Percentiles rank a stretch among this genome's conserved stretches.
Evolutionary conservation across 768 basidiomycete species (phyloP).

Genomic region (Termitomyces sp.): DNA sequence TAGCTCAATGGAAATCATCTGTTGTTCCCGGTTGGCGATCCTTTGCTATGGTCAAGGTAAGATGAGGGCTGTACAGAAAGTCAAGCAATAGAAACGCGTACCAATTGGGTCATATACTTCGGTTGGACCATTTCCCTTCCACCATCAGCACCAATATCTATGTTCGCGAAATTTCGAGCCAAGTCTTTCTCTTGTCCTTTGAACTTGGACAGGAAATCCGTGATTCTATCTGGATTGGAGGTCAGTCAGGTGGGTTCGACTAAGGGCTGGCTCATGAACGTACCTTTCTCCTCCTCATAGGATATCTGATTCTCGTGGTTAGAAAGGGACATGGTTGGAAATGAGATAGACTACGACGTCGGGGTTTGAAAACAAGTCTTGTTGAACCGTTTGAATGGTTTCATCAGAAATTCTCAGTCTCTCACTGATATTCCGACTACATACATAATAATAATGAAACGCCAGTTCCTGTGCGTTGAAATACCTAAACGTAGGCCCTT

Average conservation of each 20-base stretch:
- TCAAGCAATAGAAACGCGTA: slow-evolving; percentile 34
- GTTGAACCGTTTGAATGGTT: not conserved
- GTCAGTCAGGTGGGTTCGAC: not conserved
- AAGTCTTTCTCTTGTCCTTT: slow-evolving; percentile 62
- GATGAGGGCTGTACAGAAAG: slow-evolving; percentile 17
- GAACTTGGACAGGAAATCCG: slow-evolving; percentile 65
- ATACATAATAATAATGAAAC: slow-evolving; percentile 4
- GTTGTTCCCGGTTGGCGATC: slow-evolving; percentile 89
- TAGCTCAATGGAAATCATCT: slow-evolving; percentile 82
- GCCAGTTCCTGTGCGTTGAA: slow-evolving; percentile 13
- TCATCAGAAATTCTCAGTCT: not conserved
- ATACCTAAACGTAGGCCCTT: slow-evolving; percentile 7
- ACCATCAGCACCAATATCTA: slow-evolving; percentile 52
- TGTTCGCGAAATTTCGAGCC: slow-evolving; percentile 58
- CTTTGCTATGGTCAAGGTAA: slow-evolving; percentile 53
- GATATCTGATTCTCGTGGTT: slow-evolving; percentile 53
- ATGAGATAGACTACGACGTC: slow-evolving; percentile 20
- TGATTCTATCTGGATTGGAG: slow-evolving; percentile 51
- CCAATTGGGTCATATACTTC: slow-evolving; percentile 84
- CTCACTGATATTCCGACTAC: not conserved
- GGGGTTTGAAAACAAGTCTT: slow-evolving; percentile 28
- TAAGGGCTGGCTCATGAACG: not conserved
- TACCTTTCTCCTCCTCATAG: slow-evolving; percentile 73
- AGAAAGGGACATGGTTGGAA: slow-evolving; percentile 57
- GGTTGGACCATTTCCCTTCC: slow-evolving; percentile 33